phyloP scores from a whole-genome alignment of 1,139 yeast species.

The Debaryomyces udenii region DNA sequence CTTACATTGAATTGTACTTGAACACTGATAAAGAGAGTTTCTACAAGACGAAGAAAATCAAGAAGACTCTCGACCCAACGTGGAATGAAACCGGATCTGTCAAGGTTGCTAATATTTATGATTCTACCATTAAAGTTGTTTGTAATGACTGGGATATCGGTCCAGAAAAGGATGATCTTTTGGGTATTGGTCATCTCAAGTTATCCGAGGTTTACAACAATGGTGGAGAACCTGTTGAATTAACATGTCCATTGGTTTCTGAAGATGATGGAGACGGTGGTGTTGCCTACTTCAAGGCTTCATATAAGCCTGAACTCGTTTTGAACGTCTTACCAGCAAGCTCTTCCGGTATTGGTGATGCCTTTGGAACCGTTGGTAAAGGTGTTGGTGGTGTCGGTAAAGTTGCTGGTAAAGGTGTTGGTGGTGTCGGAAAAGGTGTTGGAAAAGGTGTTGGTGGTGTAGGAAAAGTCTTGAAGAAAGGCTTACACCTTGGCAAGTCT shows the following conservation, averaged over 20 bases:
- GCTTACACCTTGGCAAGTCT: conserved; percentile 34
- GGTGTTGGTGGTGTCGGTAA: conserved; percentile 44
- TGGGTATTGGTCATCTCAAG: conserved; percentile 68
- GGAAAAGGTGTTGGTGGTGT: conserved; percentile 36
- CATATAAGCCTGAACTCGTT: conserved; percentile 73
- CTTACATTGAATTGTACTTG: conserved; percentile 70
- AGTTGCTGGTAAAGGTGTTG: conserved; percentile 48
- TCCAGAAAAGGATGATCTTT: conserved; percentile 75
- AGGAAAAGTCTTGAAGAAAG: conserved; percentile 40
- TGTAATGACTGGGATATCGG: conserved; percentile 94
- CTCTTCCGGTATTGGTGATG: conserved; percentile 47
- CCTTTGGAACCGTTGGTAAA: conserved; percentile 42
- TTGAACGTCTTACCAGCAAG: conserved; percentile 42
- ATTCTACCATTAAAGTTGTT: conserved; percentile 58
- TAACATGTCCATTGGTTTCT: conserved; percentile 57
- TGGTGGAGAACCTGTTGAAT: conserved; percentile 45
- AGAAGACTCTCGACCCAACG: conserved; percentile 84
- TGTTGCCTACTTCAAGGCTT: conserved; percentile 55
- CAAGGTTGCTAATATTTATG: conserved; percentile 60
- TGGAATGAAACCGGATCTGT: conserved; percentile 73
- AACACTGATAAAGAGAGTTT: conserved; percentile 61
- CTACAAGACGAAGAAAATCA: conserved; percentile 75
- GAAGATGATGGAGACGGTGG: conserved; percentile 68
- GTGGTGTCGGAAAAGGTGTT: conserved; percentile 46
- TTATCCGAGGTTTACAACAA: conserved; percentile 64